Evolutionary conservation across 768 basidiomycete species (phyloP), one percentile per base, ranked within the genome.

Genomic region (Boletus edulis): DNA sequence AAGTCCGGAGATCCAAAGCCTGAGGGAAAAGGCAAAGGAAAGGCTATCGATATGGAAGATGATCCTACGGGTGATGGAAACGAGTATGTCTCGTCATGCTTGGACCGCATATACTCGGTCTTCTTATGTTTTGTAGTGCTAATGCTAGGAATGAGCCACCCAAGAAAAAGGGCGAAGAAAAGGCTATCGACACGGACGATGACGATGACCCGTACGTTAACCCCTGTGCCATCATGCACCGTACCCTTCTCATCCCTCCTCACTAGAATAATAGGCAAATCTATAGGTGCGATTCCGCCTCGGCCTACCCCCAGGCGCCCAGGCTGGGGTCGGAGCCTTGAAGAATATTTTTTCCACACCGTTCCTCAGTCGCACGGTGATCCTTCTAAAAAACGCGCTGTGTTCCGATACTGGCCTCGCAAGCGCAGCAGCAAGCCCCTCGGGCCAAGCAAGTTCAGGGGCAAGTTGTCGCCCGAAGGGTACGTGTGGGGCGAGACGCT

Each of bases 401-500:
- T 66, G 0, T 62, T 72, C 39, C 54, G 65, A 2, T 1, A 3
- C 3, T 71, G 70, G 70, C 67, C 68, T 2, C 68, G 70, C 29
- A 49, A 60, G 29, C 62, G 62, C 0, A 46, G 59, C 0, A 68
- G 70, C 2, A 46, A 51, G 11, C 6, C 1, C 4, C 27, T 71
- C 14, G 1, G 20, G 2, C 41, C 38, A 3, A 32, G 3, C 34
- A 22, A 35, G 1, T 5, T 15, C 14, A 42, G 3, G 4, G 70
- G 69, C 1, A 72, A 49, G 40, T 7, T 54, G 5, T 61, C 63
- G 2, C 62, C 59, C 0, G 67, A 66, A 12, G 62, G 61, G 0
- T 59, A 58, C 38, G 44, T 55, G 9, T 72, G 70, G 70, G 69
- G 58, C 4, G 67, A 57, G 0, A 71, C 69, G 9, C 48, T 71